Evolutionary conservation across 1,284 basidiomycete genomes (phyloP).

Genomic region (Gomphus bonarii): DNA sequence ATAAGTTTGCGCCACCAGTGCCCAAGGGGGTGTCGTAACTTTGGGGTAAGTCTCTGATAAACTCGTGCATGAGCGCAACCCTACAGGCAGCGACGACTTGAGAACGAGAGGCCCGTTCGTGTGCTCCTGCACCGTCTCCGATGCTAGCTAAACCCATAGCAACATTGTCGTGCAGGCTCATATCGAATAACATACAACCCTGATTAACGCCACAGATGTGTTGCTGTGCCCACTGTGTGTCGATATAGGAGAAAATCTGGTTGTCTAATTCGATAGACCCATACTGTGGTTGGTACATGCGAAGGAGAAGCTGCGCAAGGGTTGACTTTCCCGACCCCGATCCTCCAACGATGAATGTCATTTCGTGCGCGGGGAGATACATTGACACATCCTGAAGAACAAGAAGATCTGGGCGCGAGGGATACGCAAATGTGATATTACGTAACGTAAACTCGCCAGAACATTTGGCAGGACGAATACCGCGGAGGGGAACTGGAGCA

Average conservation of each 20-base stretch:
- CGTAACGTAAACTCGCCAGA: constrained; percentile 73
- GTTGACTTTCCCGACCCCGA: constrained; percentile 94
- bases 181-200: constrained; percentile 71
- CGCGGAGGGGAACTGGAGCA: constrained; percentile 1
- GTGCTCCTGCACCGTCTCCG: constrained; percentile 25
- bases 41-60: constrained; percentile 70
- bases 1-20: constrained; percentile 65
- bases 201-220: constrained; percentile 78
- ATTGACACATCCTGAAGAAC: constrained; percentile 59
- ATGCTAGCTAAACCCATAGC: constrained; percentile 64
- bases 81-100: constrained; percentile 78
- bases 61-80: constrained; percentile 84
- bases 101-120: constrained; percentile 45
- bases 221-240: constrained; percentile 59
- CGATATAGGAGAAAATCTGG: constrained; percentile 66
- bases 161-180: constrained; percentile 83
- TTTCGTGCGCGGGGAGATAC: constrained; percentile 78
- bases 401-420: constrained; percentile 57
- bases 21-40: constrained; percentile 85
- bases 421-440: constrained; percentile 78
- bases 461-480: constrained; percentile 32
- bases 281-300: constrained; percentile 58
- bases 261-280: constrained; percentile 77
- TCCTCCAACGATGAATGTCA: constrained; percentile 87
- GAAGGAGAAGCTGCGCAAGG: constrained; percentile 71